A percentile compares a stretch with the other conserved stretches of the same genome.
Evolutionary conservation across 192 early-diverging fungal genomes (phyloP).

Genomic region (Rhizophagus sp.): DNA sequence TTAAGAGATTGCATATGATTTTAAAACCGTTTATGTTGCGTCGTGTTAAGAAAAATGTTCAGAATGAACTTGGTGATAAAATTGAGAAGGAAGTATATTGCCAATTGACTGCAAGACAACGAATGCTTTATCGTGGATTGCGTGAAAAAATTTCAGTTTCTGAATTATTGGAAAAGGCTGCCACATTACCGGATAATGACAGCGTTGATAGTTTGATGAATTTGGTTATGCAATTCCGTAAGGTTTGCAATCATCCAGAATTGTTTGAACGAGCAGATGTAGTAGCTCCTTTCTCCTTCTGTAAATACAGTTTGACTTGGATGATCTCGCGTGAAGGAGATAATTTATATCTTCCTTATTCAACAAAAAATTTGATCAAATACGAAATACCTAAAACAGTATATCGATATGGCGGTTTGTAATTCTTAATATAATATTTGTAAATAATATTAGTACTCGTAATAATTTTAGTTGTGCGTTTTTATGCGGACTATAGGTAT

Average conservation of each 20-base stretch:
- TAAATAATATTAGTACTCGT: neutral
- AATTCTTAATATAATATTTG: neutral
- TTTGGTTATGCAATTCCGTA: constrained; percentile 92
- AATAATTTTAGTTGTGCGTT: neutral
- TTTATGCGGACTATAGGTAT: constrained; percentile 33
- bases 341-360: constrained; percentile 58
- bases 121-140: constrained; percentile 70
- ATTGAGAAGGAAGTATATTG: constrained; percentile 83
- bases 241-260: constrained; percentile 88
- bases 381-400: constrained; percentile 68
- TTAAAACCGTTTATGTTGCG: constrained; percentile 95
- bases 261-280: constrained; percentile 86
- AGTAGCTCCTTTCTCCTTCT: constrained; percentile 66
- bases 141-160: constrained; percentile 78
- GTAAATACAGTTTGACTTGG: constrained; percentile 57
- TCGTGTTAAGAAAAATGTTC: constrained; percentile 87
- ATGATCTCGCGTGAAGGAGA: constrained; percentile 65
- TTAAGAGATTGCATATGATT: constrained; percentile 85
- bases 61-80: constrained; percentile 90
- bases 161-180: constrained; percentile 70
- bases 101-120: constrained; percentile 74
- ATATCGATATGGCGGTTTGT: constrained; percentile 62
- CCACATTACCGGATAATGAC: constrained; percentile 65
- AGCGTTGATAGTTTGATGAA: constrained; percentile 86
- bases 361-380: constrained; percentile 60